Evolutionary conservation across 2,329 filamentous ascomycete genomes (phyloP).

Genomic region (Ophiocordyceps camponoti-rufipedis): DNA sequence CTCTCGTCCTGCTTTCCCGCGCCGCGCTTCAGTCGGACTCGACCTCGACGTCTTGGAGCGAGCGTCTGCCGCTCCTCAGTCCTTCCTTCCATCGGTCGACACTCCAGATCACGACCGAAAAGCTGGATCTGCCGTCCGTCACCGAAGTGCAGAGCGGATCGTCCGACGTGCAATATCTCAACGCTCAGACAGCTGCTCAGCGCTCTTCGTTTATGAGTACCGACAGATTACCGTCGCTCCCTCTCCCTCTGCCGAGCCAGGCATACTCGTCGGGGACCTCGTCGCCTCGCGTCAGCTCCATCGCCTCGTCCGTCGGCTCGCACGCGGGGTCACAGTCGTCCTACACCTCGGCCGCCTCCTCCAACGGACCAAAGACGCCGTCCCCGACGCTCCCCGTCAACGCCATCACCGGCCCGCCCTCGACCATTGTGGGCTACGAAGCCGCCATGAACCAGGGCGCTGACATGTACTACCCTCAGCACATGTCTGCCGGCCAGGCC

Average conservation of each 20-base stretch:
- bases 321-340: constrained; percentile 35
- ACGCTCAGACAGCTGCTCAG: constrained; percentile 31
- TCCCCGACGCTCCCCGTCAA: constrained; percentile 46
- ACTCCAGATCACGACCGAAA: constrained; percentile 43
- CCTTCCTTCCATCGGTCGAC: constrained; percentile 13
- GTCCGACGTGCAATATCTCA: constrained; percentile 28
- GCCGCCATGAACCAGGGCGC: constrained; percentile 63
- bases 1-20: constrained; percentile 3
- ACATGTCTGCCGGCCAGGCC: constrained; percentile 61
- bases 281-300: constrained; percentile 60
- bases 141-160: constrained; percentile 13
- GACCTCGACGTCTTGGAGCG: constrained; percentile 6
- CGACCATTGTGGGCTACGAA: constrained; percentile 15
- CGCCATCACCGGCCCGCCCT: constrained; percentile 13
- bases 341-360: constrained; percentile 34
- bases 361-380: constrained; percentile 57
- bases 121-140: constrained; percentile 79
- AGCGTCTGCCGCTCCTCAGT: constrained; percentile 2
- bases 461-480: constrained; percentile 73
- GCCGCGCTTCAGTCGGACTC: background rate
- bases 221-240: constrained; percentile 55
- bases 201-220: constrained; percentile 44
- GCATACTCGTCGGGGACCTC: constrained; percentile 54
- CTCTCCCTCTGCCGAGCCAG: constrained; percentile 50
- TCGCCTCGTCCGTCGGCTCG: constrained; percentile 53